These are phyloP conservation scores for Didymella sp. DNA, from an alignment of 2,329 filamentous ascomycete genomes.

Conservation along the genomic window DNA sequence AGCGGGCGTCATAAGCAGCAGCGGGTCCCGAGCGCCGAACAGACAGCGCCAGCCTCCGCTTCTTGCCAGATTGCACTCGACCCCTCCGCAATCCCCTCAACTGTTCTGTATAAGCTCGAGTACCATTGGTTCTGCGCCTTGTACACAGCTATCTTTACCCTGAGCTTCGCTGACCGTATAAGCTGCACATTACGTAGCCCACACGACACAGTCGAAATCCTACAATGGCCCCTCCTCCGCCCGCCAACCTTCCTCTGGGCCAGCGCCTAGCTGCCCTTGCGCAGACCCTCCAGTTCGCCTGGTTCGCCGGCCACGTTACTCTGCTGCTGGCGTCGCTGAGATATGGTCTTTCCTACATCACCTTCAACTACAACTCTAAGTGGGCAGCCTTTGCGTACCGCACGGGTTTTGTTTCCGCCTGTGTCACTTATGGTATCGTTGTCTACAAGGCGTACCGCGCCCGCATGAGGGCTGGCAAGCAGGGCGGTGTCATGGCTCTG, in stretches of 20 bases:
- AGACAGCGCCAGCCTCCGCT: slow-evolving; percentile 38
- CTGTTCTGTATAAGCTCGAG: slow-evolving; percentile 22
- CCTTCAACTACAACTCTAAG: slow-evolving; percentile 82
- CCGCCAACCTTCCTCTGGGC: slow-evolving; percentile 71
- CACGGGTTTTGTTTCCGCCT: slow-evolving; percentile 85
- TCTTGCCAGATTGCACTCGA: slow-evolving; percentile 47
- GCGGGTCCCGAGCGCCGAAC: slow-evolving; percentile 39
- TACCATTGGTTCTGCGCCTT: slow-evolving; percentile 22
- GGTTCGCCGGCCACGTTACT: slow-evolving; percentile 75
- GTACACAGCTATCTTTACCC: slow-evolving; percentile 17
- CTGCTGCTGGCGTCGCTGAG: slow-evolving; percentile 83
- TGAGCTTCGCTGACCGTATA: slow-evolving; percentile 39
- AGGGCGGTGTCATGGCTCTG: slow-evolving; percentile 69
- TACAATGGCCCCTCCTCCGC: slow-evolving; percentile 76
- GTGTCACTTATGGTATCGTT: slow-evolving; percentile 94
- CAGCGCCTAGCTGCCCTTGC: slow-evolving; percentile 80
- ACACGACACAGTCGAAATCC: slow-evolving; percentile 38
- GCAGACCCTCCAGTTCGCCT: slow-evolving; percentile 90
- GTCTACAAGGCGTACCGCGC: slow-evolving; percentile 97
- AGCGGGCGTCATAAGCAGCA: slow-evolving; percentile 38
- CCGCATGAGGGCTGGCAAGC: slow-evolving; percentile 76
- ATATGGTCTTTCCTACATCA: slow-evolving; percentile 84
- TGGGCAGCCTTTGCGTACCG: slow-evolving; percentile 87
- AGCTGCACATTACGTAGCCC: slow-evolving; percentile 33
- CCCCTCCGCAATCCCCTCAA: slow-evolving; percentile 28